These are phyloP conservation scores for Apiospora sp. DNA, from an alignment of 2,329 filamentous ascomycete genomes.

Conservation along the genomic window DNA sequence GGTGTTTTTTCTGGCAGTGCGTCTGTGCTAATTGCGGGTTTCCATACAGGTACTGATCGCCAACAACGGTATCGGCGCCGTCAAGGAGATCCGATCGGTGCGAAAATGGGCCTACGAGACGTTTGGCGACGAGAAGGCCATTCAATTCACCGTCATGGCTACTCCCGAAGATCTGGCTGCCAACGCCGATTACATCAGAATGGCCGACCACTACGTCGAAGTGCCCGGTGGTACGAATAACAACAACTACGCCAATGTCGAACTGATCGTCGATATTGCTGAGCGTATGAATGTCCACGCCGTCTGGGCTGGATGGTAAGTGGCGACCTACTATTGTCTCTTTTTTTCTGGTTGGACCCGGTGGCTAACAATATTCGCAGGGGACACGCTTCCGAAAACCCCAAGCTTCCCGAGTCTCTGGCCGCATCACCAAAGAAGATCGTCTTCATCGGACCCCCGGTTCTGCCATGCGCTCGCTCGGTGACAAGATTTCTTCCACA, in stretches of 20 bases:
- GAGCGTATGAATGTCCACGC: slow-evolving; percentile 99
- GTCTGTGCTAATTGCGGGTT: background rate
- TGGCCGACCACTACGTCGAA: slow-evolving; percentile 99
- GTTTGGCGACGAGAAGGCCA: slow-evolving; percentile 96
- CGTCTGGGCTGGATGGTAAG: slow-evolving; percentile 98
- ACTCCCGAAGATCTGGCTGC: slow-evolving; percentile 97
- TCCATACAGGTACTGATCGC: slow-evolving; percentile 85
- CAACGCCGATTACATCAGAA: slow-evolving; percentile 99
- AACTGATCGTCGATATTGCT: slow-evolving; percentile 97
- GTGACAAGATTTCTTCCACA: slow-evolving; percentile 99
- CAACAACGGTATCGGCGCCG: slow-evolving; percentile 99
- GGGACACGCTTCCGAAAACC: slow-evolving; percentile 99
- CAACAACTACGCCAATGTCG: slow-evolving; percentile 99
- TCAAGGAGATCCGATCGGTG: slow-evolving; percentile 98
- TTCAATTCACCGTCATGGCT: slow-evolving; percentile 99
- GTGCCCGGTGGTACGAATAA: slow-evolving; percentile 99
- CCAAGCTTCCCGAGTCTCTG: slow-evolving; percentile 93
- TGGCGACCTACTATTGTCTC: slow-evolving; percentile 22
- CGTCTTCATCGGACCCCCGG: slow-evolving; percentile 97
- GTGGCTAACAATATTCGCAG: slow-evolving; percentile 49
- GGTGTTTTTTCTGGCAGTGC: background rate
- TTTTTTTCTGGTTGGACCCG: slow-evolving; percentile 21
- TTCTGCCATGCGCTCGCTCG: slow-evolving; percentile 97
- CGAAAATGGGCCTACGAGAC: slow-evolving; percentile 99
- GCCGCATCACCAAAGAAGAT: slow-evolving; percentile 98